phyloP scores from a whole-genome alignment of 306 rosid species.

The Cercis canadensis region DNA sequence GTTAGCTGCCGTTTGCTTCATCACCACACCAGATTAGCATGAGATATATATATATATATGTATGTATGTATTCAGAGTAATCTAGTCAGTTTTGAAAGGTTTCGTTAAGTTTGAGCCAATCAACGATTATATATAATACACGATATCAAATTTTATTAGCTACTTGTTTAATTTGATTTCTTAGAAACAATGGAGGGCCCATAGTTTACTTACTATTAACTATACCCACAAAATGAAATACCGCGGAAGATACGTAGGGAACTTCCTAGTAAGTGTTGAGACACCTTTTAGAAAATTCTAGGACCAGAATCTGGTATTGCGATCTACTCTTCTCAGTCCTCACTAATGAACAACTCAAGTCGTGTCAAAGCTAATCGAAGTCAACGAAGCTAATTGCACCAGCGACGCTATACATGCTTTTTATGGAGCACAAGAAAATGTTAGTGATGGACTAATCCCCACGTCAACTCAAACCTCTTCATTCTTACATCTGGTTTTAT shows the following conservation, averaged over 20 bases:
- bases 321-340: not conserved
- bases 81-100: not conserved
- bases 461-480: too few species aligned
- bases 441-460: not conserved
- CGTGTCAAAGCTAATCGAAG: not conserved
- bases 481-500: too few species aligned
- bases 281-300: not conserved
- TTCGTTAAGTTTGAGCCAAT: too few species aligned
- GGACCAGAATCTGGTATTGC: not conserved
- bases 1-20: not conserved
- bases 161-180: too few species aligned
- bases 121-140: too few species aligned
- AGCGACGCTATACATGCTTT: too few species aligned
- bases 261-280: slow-evolving; percentile 31
- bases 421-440: too few species aligned
- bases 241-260: slow-evolving; percentile 30
- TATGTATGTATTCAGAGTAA: too few species aligned
- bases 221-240: not conserved
- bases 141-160: too few species aligned
- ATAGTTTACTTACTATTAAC: not conserved
- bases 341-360: not conserved
- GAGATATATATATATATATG: not conserved
- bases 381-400: not conserved
- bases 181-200: too few species aligned
- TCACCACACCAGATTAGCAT: not conserved